Evolutionary conservation across 768 basidiomycete genomes (phyloP).

Genomic region (Holtermanniella nyarrowii): DNA sequence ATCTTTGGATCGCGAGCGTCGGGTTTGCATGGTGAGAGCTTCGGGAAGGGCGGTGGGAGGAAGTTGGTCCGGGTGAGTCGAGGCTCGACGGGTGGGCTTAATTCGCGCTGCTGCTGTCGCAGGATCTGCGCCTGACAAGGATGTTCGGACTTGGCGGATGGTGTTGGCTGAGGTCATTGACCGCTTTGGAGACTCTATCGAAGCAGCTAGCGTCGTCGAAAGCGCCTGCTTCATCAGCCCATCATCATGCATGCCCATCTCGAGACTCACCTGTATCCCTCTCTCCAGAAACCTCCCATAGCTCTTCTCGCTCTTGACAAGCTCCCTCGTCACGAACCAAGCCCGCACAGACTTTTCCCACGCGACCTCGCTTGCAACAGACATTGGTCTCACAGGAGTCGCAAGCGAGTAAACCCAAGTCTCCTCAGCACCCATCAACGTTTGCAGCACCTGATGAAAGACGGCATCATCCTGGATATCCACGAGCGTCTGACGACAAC

Average conservation of each 20-base stretch:
- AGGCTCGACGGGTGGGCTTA: not conserved
- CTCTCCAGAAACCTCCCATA: conserved; percentile 21
- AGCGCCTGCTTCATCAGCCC: too few species aligned
- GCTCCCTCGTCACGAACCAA: conserved; percentile 31
- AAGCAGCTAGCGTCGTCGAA: not conserved
- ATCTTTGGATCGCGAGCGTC: too few species aligned
- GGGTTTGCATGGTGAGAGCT: too few species aligned
- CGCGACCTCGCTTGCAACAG: not conserved
- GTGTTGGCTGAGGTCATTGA: not conserved
- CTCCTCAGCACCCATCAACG: conserved; percentile 7
- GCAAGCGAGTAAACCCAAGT: not conserved
- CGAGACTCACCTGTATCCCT: conserved; percentile 23
- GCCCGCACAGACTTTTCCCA: conserved; percentile 11
- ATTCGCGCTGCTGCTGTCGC: too few species aligned
- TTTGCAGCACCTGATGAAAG: conserved; percentile 21
- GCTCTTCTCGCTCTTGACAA: conserved; percentile 27
- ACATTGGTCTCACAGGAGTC: not conserved
- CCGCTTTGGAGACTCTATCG: not conserved
- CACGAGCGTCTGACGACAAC: conserved; percentile 20
- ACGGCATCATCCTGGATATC: conserved; percentile 26
- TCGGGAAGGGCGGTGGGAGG: too few species aligned
- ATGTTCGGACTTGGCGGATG: not conserved
- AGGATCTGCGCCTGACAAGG: conserved; percentile 7
- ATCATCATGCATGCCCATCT: too few species aligned
- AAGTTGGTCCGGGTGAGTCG: not conserved